phyloP scores from a whole-genome alignment of 2,329 filamentous ascomycete genomes.

The Colletotrichum camelliae region DNA sequence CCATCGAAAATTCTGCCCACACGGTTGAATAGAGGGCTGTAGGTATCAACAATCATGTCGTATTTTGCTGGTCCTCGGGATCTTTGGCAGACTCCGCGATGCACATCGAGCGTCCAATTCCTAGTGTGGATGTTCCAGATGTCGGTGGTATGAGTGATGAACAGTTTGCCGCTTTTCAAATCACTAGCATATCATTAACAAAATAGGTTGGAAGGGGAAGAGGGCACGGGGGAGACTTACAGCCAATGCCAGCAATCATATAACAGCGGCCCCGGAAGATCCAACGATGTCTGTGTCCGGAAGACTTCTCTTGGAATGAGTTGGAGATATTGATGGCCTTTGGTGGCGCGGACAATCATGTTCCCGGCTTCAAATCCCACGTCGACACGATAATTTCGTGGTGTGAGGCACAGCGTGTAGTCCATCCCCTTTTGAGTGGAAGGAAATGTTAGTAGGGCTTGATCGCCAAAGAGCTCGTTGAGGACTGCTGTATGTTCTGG shows the following conservation, averaged over 20 bases:
- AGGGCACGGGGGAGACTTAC: not conserved
- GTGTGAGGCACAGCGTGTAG: conserved; percentile 39
- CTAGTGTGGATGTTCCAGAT: conserved; percentile 10
- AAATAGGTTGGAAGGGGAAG: not conserved
- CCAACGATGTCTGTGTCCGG: conserved; percentile 31
- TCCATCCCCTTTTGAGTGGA: conserved; percentile 59
- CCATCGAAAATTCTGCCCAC: conserved; percentile 50
- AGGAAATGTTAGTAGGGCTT: conserved; percentile 55
- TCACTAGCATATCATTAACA: conserved; percentile 31
- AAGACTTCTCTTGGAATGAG: conserved; percentile 39
- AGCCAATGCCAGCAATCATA: conserved; percentile 66
- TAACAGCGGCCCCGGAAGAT: conserved; percentile 57
- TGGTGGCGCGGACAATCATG: conserved; percentile 49
- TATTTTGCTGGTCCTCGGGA: not conserved
- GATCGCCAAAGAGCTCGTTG: conserved; percentile 57
- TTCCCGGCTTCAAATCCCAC: conserved; percentile 50
- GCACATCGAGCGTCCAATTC: conserved; percentile 41
- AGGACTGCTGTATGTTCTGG: conserved; percentile 50
- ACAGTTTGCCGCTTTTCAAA: conserved; percentile 28
- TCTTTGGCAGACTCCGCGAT: conserved; percentile 22
- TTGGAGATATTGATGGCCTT: conserved; percentile 23
- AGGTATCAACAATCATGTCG: conserved; percentile 52
- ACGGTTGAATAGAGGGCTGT: conserved; percentile 41
- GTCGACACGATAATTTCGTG: conserved; percentile 52
- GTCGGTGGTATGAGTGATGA: conserved; percentile 30